Base-by-base conservation (phyloP, 768 basidiomycete species). In the Tulasnella sp. region DNA sequence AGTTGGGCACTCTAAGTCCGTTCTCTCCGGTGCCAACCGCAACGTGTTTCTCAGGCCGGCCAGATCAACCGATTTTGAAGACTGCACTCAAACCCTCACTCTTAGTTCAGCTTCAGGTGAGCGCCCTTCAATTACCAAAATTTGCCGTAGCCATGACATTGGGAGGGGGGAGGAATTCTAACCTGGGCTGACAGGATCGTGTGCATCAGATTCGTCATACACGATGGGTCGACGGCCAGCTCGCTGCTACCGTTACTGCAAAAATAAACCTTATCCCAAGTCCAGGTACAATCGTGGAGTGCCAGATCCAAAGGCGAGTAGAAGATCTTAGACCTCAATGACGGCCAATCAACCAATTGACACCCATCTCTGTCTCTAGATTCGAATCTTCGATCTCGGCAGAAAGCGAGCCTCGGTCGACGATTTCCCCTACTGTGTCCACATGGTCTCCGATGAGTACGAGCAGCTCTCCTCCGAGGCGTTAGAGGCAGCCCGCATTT, bases 201-300 rank as follows among this genome's bases (percentile, higher is more conserved):
- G 15, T 38, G 34, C 15, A 15, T 7, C 34, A 38, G 34, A 38
- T 38, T 15, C 34, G 15, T 38, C 34, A 5, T 45, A 17, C 42
- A 80, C 70, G 68, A 96, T 96, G 93, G 93, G 93, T 81, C 90
- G 92, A 73, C 89, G 92, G 79, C 92, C 93, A 65, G 91, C 93
- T 76, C 86, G 89, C 69, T 96, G 92, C 83, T 95, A 95, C 79
- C 86, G 93, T 67, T 97, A 97, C 79, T 97, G 93, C 83, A 97
- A 97, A 78, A 95, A 94, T 83, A 97, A 98, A 83, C 93, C 95
- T 24, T 94, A 88, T 78, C 91, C 89, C 61, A 94, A 92, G 76
- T 88, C 85, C 56, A 76, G 91, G 70, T 95, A 95, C 80, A 95
- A 95, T 78, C 91, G 93, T 77, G 93, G 92, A 89, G 94, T 97